Evolutionary conservation across 257 asterid genomes (phyloP).

Genomic region (Primulina tabacum): DNA sequence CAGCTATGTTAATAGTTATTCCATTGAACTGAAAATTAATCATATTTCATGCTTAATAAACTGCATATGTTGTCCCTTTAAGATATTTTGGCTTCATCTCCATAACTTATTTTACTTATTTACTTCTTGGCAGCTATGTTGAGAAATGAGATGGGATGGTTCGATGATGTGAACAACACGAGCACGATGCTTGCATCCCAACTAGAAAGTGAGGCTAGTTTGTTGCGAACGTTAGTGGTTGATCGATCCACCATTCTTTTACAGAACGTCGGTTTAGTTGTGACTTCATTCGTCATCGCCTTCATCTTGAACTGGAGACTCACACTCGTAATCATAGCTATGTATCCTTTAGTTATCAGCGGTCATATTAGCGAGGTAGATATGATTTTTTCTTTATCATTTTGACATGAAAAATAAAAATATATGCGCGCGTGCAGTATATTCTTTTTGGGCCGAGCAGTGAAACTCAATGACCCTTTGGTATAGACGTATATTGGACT

Average conservation of each 20-base stretch:
- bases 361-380: conserved; percentile 97
- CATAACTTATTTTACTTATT: too few species aligned
- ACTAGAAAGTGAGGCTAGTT: conserved; percentile 78
- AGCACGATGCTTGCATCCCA: conserved; percentile 89
- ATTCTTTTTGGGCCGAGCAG: too few species aligned
- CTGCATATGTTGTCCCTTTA: background rate
- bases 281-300: conserved; percentile 79
- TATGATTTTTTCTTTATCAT: too few species aligned
- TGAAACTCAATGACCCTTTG: too few species aligned
- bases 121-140: conserved; percentile 69
- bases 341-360: conserved; percentile 77
- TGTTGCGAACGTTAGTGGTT: conserved; percentile 78
- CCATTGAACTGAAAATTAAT: too few species aligned
- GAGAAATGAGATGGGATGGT: conserved; percentile 96
- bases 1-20: background rate
- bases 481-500: too few species aligned
- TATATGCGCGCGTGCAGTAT: too few species aligned
- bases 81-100: too few species aligned
- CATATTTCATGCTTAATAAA: too few species aligned
- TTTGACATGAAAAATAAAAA: too few species aligned
- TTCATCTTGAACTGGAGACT: conserved; percentile 98
- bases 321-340: conserved; percentile 84
- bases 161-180: conserved; percentile 66
- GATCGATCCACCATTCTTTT: conserved; percentile 83
- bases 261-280: conserved; percentile 76